These are phyloP conservation scores for Talaromyces verruculosus DNA, from an alignment of 2,329 filamentous ascomycete species.

Conservation along the genomic window DNA sequence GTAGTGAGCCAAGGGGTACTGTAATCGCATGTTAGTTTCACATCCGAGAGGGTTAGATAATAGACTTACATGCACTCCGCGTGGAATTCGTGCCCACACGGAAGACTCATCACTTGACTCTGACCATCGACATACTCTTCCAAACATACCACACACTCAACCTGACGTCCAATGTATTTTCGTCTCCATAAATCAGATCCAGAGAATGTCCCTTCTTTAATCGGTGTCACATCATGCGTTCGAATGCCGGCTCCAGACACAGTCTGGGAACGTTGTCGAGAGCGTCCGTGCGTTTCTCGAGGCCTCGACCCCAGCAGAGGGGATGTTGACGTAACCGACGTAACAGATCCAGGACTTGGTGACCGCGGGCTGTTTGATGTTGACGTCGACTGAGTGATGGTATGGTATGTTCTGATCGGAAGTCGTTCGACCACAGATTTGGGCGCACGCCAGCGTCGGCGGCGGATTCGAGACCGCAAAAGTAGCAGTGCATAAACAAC, in stretches of 20 bases:
- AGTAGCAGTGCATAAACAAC: slow-evolving; percentile 89
- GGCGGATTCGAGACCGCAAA: slow-evolving; percentile 80
- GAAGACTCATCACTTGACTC: slow-evolving; percentile 92
- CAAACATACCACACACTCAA: slow-evolving; percentile 93
- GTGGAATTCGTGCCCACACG: slow-evolving; percentile 97
- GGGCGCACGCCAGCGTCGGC: slow-evolving; percentile 91
- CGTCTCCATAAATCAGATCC: slow-evolving; percentile 49
- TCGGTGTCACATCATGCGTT: slow-evolving; percentile 30
- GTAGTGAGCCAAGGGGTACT: slow-evolving; percentile 97
- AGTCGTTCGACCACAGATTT: slow-evolving; percentile 93
- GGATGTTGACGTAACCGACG: slow-evolving; percentile 69
- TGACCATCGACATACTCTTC: slow-evolving; percentile 96
- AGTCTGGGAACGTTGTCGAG: slow-evolving; percentile 42
- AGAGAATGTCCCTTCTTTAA: slow-evolving; percentile 49
- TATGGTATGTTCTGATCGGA: slow-evolving; percentile 94
- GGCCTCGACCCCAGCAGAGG: slow-evolving; percentile 61
- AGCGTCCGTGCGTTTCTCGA: slow-evolving; percentile 30
- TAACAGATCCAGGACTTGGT: slow-evolving; percentile 60
- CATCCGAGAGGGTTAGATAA: too few species aligned
- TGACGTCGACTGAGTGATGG: slow-evolving; percentile 64
- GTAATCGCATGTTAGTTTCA: neutral
- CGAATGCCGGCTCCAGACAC: slow-evolving; percentile 33
- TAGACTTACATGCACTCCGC: slow-evolving; percentile 89
- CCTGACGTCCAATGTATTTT: slow-evolving; percentile 63
- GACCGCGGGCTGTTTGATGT: slow-evolving; percentile 57